These are phyloP conservation scores for Colletotrichum gloeosporioides DNA, from an alignment of 2,329 filamentous ascomycete species.

Conservation along the genomic window DNA sequence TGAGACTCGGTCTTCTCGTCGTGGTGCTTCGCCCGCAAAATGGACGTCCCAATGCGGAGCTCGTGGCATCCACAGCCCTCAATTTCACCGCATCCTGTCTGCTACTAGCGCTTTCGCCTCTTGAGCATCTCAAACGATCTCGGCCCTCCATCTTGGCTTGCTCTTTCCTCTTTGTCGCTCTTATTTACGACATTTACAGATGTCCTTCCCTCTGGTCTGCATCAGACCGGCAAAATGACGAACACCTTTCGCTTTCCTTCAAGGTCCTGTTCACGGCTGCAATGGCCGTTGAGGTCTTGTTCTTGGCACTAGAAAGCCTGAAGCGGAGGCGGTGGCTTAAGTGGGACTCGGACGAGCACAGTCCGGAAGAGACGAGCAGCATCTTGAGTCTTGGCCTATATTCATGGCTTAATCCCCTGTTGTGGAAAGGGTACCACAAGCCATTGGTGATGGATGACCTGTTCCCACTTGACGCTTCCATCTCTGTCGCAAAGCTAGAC, in stretches of 20 bases:
- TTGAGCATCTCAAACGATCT: not conserved
- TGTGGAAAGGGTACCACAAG: conserved; percentile 7
- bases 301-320: not conserved
- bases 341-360: not conserved
- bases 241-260: not conserved
- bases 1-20: not conserved
- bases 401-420: conserved; percentile 16
- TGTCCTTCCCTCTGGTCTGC: not conserved
- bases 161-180: not conserved
- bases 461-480: not conserved
- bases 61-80: not conserved
- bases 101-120: not conserved
- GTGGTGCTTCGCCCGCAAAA: not conserved
- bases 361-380: conserved; percentile 22
- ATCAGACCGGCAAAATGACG: not conserved
- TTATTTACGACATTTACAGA: not conserved
- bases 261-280: not conserved
- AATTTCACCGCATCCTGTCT: not conserved
- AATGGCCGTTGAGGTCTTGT: not conserved
- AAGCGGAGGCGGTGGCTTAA: not conserved
- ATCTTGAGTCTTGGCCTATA: conserved; percentile 27
- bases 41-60: not conserved
- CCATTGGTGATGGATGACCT: conserved; percentile 3
- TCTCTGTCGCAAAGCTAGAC: not conserved
- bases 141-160: not conserved